Evolutionary conservation across 2,329 filamentous ascomycete species (phyloP), one percentile per base, ranked within the genome.

Genomic region (Chaetomium sp.): DNA sequence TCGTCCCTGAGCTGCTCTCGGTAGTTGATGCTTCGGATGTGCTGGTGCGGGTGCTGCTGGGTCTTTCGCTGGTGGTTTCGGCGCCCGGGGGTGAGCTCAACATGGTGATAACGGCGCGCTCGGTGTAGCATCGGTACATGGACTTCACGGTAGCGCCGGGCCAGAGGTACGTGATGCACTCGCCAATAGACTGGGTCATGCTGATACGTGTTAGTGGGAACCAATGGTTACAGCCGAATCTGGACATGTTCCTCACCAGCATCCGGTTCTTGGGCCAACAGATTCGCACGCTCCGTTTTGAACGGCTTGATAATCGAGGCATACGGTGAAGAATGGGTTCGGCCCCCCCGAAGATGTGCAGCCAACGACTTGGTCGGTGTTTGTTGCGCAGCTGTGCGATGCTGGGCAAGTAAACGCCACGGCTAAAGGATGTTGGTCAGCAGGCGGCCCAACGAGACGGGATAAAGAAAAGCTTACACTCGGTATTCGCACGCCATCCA

Each of bases 91-190:
- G 78, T 21, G 71, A 71, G 63, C 77, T 73, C 3, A 76, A 68
- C 69, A 80, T 72, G 10, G 73, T 72, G 33, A 77, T 56, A 33
- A 77, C 64, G 0, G 72, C 70, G 0, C 72, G 64, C 0, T 63
- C 64, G 12, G 68, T 64, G 62, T 74, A 72, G 65, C 78, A 80
- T 16, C 74, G 72, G 65, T 74, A 78, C 76, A 78, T 78, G 61
- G 71, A 76, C 23, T 73, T 73, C 4, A 69, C 60, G 0, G 77
- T 73, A 1, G 68, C 21, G 49, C 74, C 76, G 0, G 75, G 73
- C 77, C 77, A 80, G 55, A 78, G 59, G 61, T 75, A 77, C 0
- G 75, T 79, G 3, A 73, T 74, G 68, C 78, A 80, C 12, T 73
- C 74, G 1, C 72, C 72, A 25, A 70, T 57, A 4, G 60, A 58